These are phyloP conservation scores for Jacaranda mimosifolia DNA, from an alignment of 257 asterid genomes.

Conservation along the genomic window DNA sequence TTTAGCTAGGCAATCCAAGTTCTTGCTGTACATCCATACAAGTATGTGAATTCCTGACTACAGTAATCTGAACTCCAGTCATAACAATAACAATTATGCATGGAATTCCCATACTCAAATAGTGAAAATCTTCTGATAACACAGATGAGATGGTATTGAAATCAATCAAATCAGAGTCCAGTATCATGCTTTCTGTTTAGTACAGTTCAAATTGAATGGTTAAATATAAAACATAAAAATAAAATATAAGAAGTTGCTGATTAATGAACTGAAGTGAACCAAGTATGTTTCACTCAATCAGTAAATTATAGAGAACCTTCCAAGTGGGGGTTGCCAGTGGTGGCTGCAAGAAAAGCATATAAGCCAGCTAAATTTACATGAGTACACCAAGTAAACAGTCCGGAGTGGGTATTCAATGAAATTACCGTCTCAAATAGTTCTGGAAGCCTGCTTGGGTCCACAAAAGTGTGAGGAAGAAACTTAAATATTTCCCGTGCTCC, in stretches of 20 bases:
- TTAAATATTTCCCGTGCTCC: conserved; percentile 95
- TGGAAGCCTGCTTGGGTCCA: conserved; percentile 78
- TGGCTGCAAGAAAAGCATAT: neutral
- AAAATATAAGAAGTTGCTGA: too few species aligned
- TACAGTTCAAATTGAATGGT: neutral
- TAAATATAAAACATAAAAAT: too few species aligned
- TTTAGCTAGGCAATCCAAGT: neutral
- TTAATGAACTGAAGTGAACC: too few species aligned
- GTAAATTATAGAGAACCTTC: conserved; percentile 8
- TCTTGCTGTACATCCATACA: neutral
- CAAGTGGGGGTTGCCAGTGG: neutral
- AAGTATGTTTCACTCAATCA: neutral
- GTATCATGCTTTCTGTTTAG: neutral
- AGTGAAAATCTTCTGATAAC: neutral
- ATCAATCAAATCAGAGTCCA: neutral
- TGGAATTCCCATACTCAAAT: neutral
- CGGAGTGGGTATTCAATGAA: conserved; percentile 1
- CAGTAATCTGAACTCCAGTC: neutral
- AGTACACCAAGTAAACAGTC: conserved; percentile 8
- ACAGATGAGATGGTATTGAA: neutral
- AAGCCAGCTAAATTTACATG: conserved; percentile 5
- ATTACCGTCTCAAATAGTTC: conserved; percentile 71
- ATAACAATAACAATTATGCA: neutral
- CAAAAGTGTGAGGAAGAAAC: conserved; percentile 91
- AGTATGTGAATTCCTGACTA: neutral